Evolutionary conservation across 2,329 filamentous ascomycete genomes (phyloP).

Genomic region (Aspergillus novoparasiticus): DNA sequence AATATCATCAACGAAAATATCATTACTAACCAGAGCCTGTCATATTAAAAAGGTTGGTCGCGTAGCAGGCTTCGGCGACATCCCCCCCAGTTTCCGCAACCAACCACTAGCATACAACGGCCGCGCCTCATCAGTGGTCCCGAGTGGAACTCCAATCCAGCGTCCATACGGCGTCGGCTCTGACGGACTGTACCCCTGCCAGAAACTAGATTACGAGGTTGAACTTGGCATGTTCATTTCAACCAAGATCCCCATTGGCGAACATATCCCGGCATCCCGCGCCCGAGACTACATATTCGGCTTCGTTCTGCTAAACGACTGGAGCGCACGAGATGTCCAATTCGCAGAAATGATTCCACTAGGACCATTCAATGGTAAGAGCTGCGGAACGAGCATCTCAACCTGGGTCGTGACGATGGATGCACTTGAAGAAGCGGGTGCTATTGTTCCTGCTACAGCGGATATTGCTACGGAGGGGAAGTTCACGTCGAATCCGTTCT

Average conservation of each 20-base stretch:
- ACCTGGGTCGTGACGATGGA: conserved; percentile 66
- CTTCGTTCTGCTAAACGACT: conserved; percentile 64
- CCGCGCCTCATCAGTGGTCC: conserved; percentile 55
- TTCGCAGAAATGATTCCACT: conserved; percentile 62
- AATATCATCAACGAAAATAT: no score
- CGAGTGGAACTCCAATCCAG: conserved; percentile 52
- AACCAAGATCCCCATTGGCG: conserved; percentile 40
- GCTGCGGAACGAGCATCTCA: conserved; percentile 61
- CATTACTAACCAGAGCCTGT: not conserved
- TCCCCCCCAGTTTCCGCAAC: conserved; percentile 46
- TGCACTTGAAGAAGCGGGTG: conserved; percentile 45
- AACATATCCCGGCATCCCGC: conserved; percentile 46
- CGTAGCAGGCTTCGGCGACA: not conserved
- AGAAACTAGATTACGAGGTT: conserved; percentile 44
- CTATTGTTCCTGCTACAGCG: not conserved
- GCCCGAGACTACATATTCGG: conserved; percentile 65
- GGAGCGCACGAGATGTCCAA: conserved; percentile 60
- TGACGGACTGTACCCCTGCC: conserved; percentile 18
- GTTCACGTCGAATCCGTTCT: not conserved
- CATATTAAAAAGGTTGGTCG: not conserved
- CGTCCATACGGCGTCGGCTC: conserved; percentile 48
- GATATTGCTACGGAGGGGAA: not conserved
- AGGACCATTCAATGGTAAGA: conserved; percentile 64
- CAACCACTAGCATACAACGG: conserved; percentile 59
- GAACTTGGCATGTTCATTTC: conserved; percentile 52